Evolutionary conservation across 2,329 filamentous ascomycete species (phyloP), one percentile per base, ranked within the genome.

Genomic region (Microsporum ferrugineum): DNA sequence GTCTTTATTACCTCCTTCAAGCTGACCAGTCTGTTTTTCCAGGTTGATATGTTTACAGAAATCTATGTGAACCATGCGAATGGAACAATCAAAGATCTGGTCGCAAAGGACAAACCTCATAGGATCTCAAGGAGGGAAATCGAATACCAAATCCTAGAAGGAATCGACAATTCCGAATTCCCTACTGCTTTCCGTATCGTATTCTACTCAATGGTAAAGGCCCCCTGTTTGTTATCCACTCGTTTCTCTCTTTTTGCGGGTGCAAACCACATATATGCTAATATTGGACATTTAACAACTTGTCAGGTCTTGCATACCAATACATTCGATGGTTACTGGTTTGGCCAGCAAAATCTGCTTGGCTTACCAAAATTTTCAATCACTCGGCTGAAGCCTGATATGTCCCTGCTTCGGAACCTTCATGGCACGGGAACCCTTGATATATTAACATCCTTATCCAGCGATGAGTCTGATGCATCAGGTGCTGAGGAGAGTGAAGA

Each of bases 271-370:
- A 43, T 8, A 38, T 5, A 34, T 27, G 33, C 17, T 31, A 10
- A 14, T 23, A 27, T 47, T 14, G 57, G 33, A 6, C 57, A 33
- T 8, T 23, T 60, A 33, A 64, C 36, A 41, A 6, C 34, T 51
- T 27, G 10, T 41, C 57, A 70, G 68, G 66, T 70, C 17, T 53
- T 69, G n/a, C 63, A 67, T 49, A 64, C 65, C 34, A 38, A 62
- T 33, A 63, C 60, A 2, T 70, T 70, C 53, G 66, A 70, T 33
- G 55, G 66, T 12, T 68, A 66, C 59, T 69, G 67, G 67, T 55
- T 63, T 3, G 66, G 65, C 12, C 63, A 63, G 53, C 62, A 63
- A 27, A 38, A 65, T 43, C 39, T 55, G 33, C 61, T 65, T 56
- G 33, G 55, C 14, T 60, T 69, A 3, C 56, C 60, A 14, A 63